Evolutionary conservation across 2,329 filamentous ascomycete genomes (phyloP).

Genomic region (Talaromyces sp.): DNA sequence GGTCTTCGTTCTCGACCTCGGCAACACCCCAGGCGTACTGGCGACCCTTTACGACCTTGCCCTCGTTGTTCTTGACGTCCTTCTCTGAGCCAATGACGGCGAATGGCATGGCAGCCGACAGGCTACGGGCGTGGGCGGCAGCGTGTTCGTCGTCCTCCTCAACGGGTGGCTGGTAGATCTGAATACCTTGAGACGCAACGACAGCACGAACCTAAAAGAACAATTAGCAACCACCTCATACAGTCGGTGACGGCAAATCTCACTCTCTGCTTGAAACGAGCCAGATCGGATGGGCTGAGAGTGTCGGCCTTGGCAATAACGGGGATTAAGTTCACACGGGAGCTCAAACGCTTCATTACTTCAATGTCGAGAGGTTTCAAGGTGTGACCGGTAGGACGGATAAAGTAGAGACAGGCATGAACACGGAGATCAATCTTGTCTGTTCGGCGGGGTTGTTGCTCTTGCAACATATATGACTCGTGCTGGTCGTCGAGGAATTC

Average conservation of each 20-base stretch:
- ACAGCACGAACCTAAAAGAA: constrained; percentile 76
- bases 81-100: constrained; percentile 99
- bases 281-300: constrained; percentile 83
- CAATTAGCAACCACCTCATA: constrained; percentile 25
- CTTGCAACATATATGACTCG: constrained; percentile 99
- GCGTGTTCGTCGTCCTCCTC: constrained; percentile 98
- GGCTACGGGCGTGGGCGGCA: constrained; percentile 85
- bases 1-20: constrained; percentile 99
- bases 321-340: constrained; percentile 95
- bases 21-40: constrained; percentile 99
- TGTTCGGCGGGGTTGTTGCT: constrained; percentile 94
- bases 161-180: constrained; percentile 96
- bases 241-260: constrained; percentile 12
- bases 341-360: constrained; percentile 99
- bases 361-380: constrained; percentile 98
- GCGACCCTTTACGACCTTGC: constrained; percentile 95
- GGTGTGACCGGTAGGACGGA: constrained; percentile 95
- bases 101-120: constrained; percentile 97
- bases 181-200: constrained; percentile 97
- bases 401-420: constrained; percentile 98
- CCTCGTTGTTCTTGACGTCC: constrained; percentile 94
- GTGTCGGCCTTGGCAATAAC: constrained; percentile 99
- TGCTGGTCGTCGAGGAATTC: constrained; percentile 99
- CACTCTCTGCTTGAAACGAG: constrained; percentile 93
- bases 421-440: constrained; percentile 99